Evolutionary conservation across 2,329 filamentous ascomycete species (phyloP).

Genomic region (Penicillium sp.): DNA sequence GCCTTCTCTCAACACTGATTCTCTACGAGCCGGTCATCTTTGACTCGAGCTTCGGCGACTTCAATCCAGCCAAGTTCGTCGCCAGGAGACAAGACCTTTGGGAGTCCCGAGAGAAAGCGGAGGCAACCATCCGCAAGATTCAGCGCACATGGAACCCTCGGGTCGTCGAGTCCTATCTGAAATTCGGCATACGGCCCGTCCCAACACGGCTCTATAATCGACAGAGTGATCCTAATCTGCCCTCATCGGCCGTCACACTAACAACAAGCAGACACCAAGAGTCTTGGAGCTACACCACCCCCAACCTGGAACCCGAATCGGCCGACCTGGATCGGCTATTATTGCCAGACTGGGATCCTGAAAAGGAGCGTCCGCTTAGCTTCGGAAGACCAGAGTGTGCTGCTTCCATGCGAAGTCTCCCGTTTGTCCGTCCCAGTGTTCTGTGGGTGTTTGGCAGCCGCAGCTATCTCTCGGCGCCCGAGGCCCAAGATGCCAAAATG

Average conservation of each 20-base stretch:
- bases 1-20: constrained; percentile 68
- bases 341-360: constrained; percentile 15
- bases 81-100: constrained; percentile 8
- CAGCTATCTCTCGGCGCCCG: constrained; percentile 16
- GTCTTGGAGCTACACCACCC: constrained; percentile 2
- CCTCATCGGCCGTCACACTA: constrained; percentile 14
- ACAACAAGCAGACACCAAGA: constrained; percentile 22
- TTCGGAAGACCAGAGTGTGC: constrained; percentile 19
- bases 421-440: constrained; percentile 24
- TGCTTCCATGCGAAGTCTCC: constrained; percentile 16
- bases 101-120: constrained; percentile 7
- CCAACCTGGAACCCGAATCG: constrained; percentile 14
- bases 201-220: constrained; percentile 16
- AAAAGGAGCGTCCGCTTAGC: constrained; percentile 7
- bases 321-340: constrained; percentile 11
- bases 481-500: constrained; percentile 18
- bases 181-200: constrained; percentile 8
- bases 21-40: constrained; percentile 62
- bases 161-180: constrained; percentile 6
- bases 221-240: constrained; percentile 2
- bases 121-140: constrained; percentile 2
- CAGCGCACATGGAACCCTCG: constrained; percentile 15
- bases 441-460: constrained; percentile 21
- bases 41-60: neutral
- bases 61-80: constrained; percentile 8